Percentiles rank a stretch among this genome's conserved stretches.
Evolutionary conservation across 2,329 filamentous ascomycete species (phyloP).

Genomic region (Diplocarpon rosae): DNA sequence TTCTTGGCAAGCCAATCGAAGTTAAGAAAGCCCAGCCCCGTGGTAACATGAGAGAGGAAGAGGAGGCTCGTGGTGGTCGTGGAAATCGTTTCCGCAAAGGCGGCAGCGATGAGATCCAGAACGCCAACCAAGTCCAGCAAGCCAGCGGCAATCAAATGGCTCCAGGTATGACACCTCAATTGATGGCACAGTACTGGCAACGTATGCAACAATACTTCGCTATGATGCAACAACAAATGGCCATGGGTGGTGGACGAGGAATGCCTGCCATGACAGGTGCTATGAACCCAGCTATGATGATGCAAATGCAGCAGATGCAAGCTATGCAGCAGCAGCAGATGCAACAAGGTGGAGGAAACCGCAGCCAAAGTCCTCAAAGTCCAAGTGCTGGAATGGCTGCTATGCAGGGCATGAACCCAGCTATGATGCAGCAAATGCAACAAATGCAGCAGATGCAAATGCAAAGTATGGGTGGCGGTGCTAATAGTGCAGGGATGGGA

Average conservation of each 20-base stretch:
- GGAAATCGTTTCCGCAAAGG: conserved; percentile 46
- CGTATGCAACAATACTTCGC: conserved; percentile 96
- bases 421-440: conserved; percentile 46
- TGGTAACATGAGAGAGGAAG: conserved; percentile 87
- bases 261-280: conserved; percentile 53
- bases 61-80: conserved; percentile 50
- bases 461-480: conserved; percentile 28
- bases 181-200: conserved; percentile 98
- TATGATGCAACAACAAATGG: conserved; percentile 90
- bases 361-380: conserved; percentile 27
- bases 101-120: conserved; percentile 35
- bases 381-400: conserved; percentile 22
- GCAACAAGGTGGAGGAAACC: conserved; percentile 19
- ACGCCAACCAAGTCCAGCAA: conserved; percentile 28
- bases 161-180: conserved; percentile 75
- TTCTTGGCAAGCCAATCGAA: conserved; percentile 92
- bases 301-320: conserved; percentile 54
- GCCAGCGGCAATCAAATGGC: conserved; percentile 27
- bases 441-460: conserved; percentile 39
- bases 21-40: conserved; percentile 96
- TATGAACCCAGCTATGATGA: conserved; percentile 68
- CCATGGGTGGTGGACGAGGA: conserved; percentile 48
- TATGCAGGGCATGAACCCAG: conserved; percentile 29
- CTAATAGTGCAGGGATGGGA: background rate
- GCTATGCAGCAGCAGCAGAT: conserved; percentile 33